Percentiles rank a stretch among this genome's conserved stretches.
Evolutionary conservation across 805 yeast genomes (phyloP).

Genomic region (Komagataella pseudopastoris): DNA sequence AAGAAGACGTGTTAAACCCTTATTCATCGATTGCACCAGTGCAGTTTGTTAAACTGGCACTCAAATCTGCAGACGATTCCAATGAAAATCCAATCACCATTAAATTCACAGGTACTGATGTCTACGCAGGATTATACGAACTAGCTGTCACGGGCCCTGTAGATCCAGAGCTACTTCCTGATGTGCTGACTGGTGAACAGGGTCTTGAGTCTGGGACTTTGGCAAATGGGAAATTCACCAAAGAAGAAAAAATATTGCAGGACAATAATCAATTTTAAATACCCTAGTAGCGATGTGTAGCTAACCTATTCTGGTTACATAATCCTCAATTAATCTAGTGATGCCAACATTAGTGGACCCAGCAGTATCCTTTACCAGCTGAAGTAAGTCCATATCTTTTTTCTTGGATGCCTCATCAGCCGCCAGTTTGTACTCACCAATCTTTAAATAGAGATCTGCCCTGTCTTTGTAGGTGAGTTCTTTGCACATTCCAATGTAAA

Average conservation of each 20-base stretch:
- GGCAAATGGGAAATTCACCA: constrained; percentile 20
- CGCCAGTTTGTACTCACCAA: constrained; percentile 37
- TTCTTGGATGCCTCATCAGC: constrained; percentile 31
- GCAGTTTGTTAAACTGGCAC: constrained; percentile 31
- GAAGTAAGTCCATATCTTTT: constrained; percentile 25
- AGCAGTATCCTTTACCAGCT: constrained; percentile 11
- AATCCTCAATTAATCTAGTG: constrained; percentile 10
- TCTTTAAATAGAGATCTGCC: constrained; percentile 35
- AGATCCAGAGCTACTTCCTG: constrained; percentile 47
- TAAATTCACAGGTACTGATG: constrained; percentile 50
- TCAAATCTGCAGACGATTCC: constrained; percentile 1
- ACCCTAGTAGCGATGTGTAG: background rate
- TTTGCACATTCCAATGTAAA: constrained; percentile 40
- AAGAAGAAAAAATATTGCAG: constrained; percentile 1
- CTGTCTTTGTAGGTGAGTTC: constrained; percentile 29
- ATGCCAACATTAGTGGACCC: constrained; percentile 10
- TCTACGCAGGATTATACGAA: constrained; percentile 70
- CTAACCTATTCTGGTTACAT: constrained; percentile 1
- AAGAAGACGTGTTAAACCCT: constrained; percentile 9
- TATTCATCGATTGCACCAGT: constrained; percentile 47
- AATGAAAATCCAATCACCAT: constrained; percentile 9
- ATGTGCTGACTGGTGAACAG: constrained; percentile 72
- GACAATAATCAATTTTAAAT: background rate
- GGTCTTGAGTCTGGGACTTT: constrained; percentile 37
- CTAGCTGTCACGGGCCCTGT: constrained; percentile 34